These are phyloP conservation scores for Abortiporus biennis DNA, from an alignment of 1,284 basidiomycete species.

Conservation along the genomic window DNA sequence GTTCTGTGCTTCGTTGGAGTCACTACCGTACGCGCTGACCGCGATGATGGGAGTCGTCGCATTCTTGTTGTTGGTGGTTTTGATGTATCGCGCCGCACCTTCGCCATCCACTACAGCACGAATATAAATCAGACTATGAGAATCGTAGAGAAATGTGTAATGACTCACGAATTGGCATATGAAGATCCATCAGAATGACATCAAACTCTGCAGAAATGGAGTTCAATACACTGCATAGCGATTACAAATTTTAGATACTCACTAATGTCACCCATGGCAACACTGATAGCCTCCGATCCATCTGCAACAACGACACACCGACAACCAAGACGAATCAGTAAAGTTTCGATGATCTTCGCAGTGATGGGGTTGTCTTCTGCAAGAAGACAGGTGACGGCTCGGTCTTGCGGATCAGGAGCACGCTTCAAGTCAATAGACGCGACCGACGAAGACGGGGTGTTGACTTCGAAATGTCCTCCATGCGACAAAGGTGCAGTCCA, in stretches of 20 bases:
- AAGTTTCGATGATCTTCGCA: constrained; percentile 91
- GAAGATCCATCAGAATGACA: constrained; percentile 84
- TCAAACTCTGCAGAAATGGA: constrained; percentile 61
- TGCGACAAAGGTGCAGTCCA: constrained; percentile 57
- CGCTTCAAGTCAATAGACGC: constrained; percentile 71
- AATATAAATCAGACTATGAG: constrained; percentile 14
- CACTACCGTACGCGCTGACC: constrained; percentile 76
- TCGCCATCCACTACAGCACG: constrained; percentile 73
- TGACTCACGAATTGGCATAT: constrained; percentile 82
- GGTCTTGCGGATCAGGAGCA: constrained; percentile 65
- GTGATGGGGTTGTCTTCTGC: constrained; percentile 98
- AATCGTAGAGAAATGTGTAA: constrained; percentile 3
- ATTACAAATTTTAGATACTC: constrained; percentile 30
- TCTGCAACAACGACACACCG: constrained; percentile 92
- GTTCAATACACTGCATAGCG: constrained; percentile 12
- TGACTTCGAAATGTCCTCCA: constrained; percentile 42
- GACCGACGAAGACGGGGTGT: constrained; percentile 72
- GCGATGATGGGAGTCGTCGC: constrained; percentile 88
- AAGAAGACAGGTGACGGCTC: constrained; percentile 85
- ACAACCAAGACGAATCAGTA: constrained; percentile 89
- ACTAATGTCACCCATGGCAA: constrained; percentile 96
- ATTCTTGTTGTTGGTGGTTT: constrained; percentile 91
- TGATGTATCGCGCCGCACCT: constrained; percentile 89
- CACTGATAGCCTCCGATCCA: constrained; percentile 93
- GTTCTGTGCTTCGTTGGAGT: constrained; percentile 61